Percentiles rank a stretch among this genome's conserved stretches.
Conservation (phyloP, 441 rosid species). For the Macaranga tanarius region DNA sequence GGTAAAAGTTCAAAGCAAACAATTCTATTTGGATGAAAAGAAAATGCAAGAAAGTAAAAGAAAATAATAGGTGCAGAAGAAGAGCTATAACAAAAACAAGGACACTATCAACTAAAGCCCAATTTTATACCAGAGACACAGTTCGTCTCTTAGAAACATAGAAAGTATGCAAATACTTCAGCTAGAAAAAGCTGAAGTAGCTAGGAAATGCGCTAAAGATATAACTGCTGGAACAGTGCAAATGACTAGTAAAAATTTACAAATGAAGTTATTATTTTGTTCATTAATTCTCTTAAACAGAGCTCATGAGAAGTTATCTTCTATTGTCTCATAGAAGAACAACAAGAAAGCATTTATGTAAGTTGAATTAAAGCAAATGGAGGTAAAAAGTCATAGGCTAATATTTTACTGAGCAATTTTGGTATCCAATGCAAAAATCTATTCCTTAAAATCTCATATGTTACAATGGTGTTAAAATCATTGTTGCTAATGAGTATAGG, state of each 20-base stretch:
- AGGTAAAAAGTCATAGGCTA: conserved; percentile 37
- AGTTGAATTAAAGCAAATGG: conserved; percentile 70
- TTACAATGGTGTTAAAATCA: background rate
- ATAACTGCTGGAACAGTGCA: conserved; percentile 67
- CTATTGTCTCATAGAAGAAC: conserved; percentile 78
- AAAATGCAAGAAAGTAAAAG: background rate
- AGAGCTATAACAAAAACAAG: conserved; percentile 25
- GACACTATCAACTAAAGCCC: too few relatives aligned
- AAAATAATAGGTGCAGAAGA: conserved; percentile 48
- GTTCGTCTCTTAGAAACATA: too few relatives aligned
- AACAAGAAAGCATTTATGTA: conserved; percentile 69
- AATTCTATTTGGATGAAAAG: background rate
- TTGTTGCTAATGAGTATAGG: conserved; percentile 37
- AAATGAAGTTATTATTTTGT: background rate
- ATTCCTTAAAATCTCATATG: background rate
- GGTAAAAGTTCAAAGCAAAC: background rate
- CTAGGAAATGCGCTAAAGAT: conserved; percentile 73
- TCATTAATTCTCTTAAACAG: conserved; percentile 35
- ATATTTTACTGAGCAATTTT: background rate
- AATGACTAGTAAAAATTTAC: conserved; percentile 89
- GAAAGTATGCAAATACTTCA: conserved; percentile 70
- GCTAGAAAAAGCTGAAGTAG: conserved; percentile 72
- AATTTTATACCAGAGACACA: too few relatives aligned
- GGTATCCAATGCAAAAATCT: background rate
- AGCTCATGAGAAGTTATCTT: conserved; percentile 78